phyloP scores from a whole-genome alignment of 148 eudicot genomes.

The Rhododendron mucronatum region DNA sequence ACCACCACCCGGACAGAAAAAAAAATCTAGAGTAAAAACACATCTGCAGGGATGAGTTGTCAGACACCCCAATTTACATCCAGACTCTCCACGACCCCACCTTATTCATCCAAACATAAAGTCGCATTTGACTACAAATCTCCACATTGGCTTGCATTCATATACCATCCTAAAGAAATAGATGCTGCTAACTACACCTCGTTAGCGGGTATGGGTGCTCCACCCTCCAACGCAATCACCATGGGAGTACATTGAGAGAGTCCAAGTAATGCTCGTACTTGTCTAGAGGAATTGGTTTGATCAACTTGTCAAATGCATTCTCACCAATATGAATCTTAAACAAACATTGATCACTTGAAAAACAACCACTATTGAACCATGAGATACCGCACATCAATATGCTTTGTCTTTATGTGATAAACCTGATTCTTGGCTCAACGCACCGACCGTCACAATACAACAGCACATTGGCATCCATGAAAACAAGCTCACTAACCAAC shows the following conservation, averaged over 20 bases:
- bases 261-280: background rate
- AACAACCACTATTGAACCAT: background rate
- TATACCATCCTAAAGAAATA: background rate
- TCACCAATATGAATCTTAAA: background rate
- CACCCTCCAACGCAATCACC: background rate
- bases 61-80: background rate
- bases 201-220: background rate
- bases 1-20: background rate
- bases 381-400: background rate
- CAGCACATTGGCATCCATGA: background rate
- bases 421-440: background rate
- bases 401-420: background rate
- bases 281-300: background rate
- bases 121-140: background rate
- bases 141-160: background rate
- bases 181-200: background rate
- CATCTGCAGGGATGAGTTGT: background rate
- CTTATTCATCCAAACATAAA: background rate
- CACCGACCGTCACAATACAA: background rate
- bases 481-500: background rate
- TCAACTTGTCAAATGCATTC: background rate
- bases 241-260: background rate
- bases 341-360: background rate
- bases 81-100: background rate
- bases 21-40: background rate